These are phyloP conservation scores for Euphorbia celastroides DNA, from an alignment of 441 rosid genomes.

Conservation along the genomic window DNA sequence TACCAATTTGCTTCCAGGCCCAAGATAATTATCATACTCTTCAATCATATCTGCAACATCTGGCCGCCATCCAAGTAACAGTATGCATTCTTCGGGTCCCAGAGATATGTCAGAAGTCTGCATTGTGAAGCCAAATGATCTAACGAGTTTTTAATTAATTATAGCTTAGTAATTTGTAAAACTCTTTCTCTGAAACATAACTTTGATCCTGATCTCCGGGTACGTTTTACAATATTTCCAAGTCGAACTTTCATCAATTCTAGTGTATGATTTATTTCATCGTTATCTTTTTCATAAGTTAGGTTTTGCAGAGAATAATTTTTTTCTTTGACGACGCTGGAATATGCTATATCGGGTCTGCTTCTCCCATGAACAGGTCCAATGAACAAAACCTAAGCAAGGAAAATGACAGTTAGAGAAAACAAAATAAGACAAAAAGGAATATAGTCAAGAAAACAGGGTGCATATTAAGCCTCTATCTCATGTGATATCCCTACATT, in stretches of 20 bases:
- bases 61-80: conserved; percentile 94
- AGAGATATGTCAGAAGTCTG: conserved; percentile 62
- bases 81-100: conserved; percentile 87
- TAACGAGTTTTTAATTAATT: conserved; percentile 12
- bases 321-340: conserved; percentile 34
- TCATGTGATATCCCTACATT: no score
- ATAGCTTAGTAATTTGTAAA: conserved; percentile 13
- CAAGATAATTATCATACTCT: conserved; percentile 95
- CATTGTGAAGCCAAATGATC: conserved; percentile 21
- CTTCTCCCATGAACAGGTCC: conserved; percentile 61
- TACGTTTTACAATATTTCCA: conserved; percentile 47
- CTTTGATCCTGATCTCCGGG: conserved; percentile 61
- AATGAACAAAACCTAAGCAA: conserved; percentile 56
- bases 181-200: conserved; percentile 29
- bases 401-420: conserved; percentile 19
- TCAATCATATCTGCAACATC: conserved; percentile 80
- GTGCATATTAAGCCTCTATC: no score
- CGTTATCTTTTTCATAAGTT: conserved; percentile 28
- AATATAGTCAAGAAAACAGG: no score
- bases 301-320: conserved; percentile 19
- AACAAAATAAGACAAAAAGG: conserved; percentile 10
- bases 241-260: conserved; percentile 46
- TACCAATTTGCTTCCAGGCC: conserved; percentile 95
- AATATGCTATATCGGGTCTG: conserved; percentile 38
- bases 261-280: conserved; percentile 27